A percentile compares a stretch with the other conserved stretches of the same genome.
These are phyloP conservation scores for Cladophialophora chaetospira DNA, from an alignment of 2,329 filamentous ascomycete species.

Conservation along the genomic window DNA sequence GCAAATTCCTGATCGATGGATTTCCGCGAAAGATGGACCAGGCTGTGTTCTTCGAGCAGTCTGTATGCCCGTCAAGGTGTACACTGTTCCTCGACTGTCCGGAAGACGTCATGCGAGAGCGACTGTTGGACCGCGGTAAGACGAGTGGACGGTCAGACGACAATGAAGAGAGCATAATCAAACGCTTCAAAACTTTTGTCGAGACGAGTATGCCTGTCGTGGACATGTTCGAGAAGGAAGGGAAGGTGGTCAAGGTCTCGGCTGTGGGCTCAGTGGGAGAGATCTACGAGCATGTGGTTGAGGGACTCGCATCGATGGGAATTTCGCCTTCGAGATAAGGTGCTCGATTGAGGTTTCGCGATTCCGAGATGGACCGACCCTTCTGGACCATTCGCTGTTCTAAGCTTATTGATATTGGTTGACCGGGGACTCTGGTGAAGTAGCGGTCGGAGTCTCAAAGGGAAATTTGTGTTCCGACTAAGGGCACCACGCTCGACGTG, in stretches of 20 bases:
- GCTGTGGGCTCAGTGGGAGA: slow-evolving; percentile 69
- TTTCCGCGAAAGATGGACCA: slow-evolving; percentile 98
- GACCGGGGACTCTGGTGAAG: no score
- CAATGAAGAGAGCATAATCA: slow-evolving; percentile 92
- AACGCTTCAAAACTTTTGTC: slow-evolving; percentile 90
- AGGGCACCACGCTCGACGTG: no score
- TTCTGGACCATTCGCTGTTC: no score
- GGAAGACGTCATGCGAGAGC: slow-evolving; percentile 81
- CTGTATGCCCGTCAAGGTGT: slow-evolving; percentile 78
- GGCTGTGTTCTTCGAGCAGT: slow-evolving; percentile 87
- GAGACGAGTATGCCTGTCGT: slow-evolving; percentile 99
- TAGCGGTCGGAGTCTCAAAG: no score
- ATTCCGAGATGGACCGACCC: no score
- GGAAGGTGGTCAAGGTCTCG: slow-evolving; percentile 76
- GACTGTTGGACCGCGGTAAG: slow-evolving; percentile 85
- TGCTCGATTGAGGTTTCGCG: neutral
- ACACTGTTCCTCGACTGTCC: slow-evolving; percentile 95
- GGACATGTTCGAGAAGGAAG: slow-evolving; percentile 74
- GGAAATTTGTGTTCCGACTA: no score
- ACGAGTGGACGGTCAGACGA: slow-evolving; percentile 90
- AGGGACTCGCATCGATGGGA: slow-evolving; percentile 50
- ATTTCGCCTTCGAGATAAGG: slow-evolving; percentile 27
- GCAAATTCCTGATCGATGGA: slow-evolving; percentile 75
- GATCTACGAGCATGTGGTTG: slow-evolving; percentile 60
- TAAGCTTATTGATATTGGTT: no score